phyloP scores from a whole-genome alignment of 2,329 filamentous ascomycete species.

The Paracoccidioides brasiliensis region DNA sequence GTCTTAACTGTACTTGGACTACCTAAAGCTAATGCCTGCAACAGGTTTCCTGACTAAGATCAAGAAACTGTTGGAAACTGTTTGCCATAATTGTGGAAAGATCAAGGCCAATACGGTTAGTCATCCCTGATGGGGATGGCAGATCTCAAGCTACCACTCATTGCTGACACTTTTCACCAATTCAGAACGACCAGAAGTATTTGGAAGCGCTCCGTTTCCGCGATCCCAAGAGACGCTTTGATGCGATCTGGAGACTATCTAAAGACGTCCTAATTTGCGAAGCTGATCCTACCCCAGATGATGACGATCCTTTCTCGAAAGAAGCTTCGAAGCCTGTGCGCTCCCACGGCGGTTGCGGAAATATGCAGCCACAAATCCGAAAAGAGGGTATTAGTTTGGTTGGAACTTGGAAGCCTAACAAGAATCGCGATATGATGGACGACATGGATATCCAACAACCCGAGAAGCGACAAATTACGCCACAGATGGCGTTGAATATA shows the following conservation, averaged over 20 bases:
- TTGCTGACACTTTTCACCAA: constrained; percentile 30
- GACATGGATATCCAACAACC: constrained; percentile 47
- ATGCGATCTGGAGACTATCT: constrained; percentile 80
- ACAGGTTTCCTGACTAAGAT: constrained; percentile 95
- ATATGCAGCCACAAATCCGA: constrained; percentile 74
- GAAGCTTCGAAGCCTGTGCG: constrained; percentile 41
- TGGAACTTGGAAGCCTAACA: constrained; percentile 57
- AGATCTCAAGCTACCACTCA: constrained; percentile 37
- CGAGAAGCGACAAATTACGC: constrained; percentile 71
- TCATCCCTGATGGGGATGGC: constrained; percentile 49
- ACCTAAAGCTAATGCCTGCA: constrained; percentile 16
- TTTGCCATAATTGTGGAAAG: constrained; percentile 98
- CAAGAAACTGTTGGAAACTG: constrained; percentile 97
- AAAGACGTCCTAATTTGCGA: constrained; percentile 80
- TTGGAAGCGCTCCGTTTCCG: constrained; percentile 66
- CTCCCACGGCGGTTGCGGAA: constrained; percentile 84
- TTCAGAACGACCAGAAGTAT: constrained; percentile 73
- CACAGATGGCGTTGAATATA: constrained; percentile 72
- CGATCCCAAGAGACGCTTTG: constrained; percentile 90
- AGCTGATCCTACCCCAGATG: constrained; percentile 55
- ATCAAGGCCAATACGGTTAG: constrained; percentile 96
- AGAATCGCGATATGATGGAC: constrained; percentile 60
- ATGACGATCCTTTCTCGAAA: constrained; percentile 56
- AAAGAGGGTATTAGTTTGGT: constrained; percentile 75
- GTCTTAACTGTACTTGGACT: constrained; percentile 1